A percentile compares a stretch with the other conserved stretches of the same genome.
Conservation (phyloP, 768 basidiomycete genomes). For the Steccherinum ochraceum region DNA sequence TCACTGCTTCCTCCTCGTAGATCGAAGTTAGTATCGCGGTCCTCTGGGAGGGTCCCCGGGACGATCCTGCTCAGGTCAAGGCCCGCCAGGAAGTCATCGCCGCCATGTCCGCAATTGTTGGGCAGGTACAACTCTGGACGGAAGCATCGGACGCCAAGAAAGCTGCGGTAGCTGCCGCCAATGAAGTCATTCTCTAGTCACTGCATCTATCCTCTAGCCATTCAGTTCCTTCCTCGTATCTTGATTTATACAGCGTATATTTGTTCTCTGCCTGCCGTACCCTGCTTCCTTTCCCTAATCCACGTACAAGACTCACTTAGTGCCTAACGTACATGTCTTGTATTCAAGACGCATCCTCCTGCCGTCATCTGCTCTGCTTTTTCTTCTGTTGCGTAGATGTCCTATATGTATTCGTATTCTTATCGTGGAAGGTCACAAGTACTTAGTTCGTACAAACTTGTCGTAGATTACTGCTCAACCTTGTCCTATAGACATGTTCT, state of each 20-base stretch:
- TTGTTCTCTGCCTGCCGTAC: neutral
- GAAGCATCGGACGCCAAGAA: conserved; percentile 23
- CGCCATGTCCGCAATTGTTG: conserved; percentile 30
- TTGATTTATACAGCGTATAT: neutral
- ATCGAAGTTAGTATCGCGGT: conserved; percentile 51
- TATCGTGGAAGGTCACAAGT: neutral
- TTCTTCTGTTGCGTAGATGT: too few relatives aligned
- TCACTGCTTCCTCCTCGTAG: conserved; percentile 20
- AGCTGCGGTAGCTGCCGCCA: neutral
- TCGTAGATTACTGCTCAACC: too few relatives aligned
- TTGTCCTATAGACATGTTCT: too few relatives aligned
- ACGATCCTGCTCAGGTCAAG: conserved; percentile 39
- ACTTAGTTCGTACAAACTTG: too few relatives aligned
- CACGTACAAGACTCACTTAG: neutral
- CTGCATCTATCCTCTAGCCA: neutral
- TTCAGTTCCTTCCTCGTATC: neutral
- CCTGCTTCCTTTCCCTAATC: neutral
- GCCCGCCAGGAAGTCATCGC: conserved; percentile 34
- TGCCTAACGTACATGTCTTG: neutral
- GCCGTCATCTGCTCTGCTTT: neutral
- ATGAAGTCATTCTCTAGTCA: too few relatives aligned
- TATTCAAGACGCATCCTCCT: neutral
- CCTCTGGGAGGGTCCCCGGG: conserved; percentile 50
- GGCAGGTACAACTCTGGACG: conserved; percentile 40
- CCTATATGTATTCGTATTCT: neutral